These are phyloP conservation scores for Ceratopteris richardii DNA, from an alignment of 75 land plant genomes.

Conservation along the genomic window DNA sequence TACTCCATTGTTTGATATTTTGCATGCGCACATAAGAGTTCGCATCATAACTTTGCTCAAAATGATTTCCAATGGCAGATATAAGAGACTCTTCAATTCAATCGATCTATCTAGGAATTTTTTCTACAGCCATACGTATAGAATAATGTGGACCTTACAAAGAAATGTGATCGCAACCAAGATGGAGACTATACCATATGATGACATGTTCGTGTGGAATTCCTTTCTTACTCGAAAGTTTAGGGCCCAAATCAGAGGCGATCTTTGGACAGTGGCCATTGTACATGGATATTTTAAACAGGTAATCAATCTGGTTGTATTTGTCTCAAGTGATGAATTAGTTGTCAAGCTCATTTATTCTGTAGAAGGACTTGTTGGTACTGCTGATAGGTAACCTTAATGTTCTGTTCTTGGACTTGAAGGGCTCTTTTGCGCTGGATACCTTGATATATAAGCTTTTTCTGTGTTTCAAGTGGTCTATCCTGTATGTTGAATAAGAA, in stretches of 20 bases:
- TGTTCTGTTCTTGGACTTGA: no score
- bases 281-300: slow-evolving; percentile 78
- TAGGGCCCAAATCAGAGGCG: slow-evolving; percentile 47
- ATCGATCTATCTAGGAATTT: slow-evolving; percentile 88
- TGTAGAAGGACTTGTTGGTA: no score
- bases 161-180: slow-evolving; percentile 37
- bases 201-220: slow-evolving; percentile 89
- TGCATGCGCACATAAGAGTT: neutral
- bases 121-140: slow-evolving; percentile 80
- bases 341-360: no score
- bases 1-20: no score
- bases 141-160: slow-evolving; percentile 65
- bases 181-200: slow-evolving; percentile 38
- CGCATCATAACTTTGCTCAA: neutral
- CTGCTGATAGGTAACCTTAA: no score
- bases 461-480: no score
- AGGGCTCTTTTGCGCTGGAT: no score
- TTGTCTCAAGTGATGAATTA: no score
- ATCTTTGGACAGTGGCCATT: slow-evolving; percentile 72
- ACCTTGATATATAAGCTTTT: no score
- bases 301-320: slow-evolving; percentile 15
- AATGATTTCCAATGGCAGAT: slow-evolving; percentile 39
- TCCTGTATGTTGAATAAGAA: no score
- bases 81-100: slow-evolving; percentile 61
- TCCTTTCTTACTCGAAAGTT: slow-evolving; percentile 63